These are phyloP conservation scores for Kitagawia praeruptora DNA, from an alignment of 129 eudicot genomes.

Conservation along the genomic window DNA sequence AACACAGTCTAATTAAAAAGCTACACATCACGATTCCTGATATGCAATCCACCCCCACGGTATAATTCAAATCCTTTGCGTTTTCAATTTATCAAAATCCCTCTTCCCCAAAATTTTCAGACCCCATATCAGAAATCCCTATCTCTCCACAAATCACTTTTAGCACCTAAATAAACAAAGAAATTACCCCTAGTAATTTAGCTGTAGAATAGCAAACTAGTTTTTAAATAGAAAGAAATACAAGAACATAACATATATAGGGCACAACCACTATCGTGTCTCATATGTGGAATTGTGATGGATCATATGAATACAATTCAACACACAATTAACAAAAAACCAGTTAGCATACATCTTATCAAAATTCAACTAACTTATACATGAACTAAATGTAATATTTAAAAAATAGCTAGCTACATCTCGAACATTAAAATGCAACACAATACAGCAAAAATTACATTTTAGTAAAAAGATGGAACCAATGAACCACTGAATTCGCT, in stretches of 20 bases:
- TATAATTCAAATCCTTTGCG: background rate
- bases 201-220: background rate
- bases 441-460: background rate
- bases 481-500: background rate
- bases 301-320: too few species aligned
- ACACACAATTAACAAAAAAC: background rate
- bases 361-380: background rate
- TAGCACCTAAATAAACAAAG: background rate
- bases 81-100: background rate
- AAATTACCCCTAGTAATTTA: background rate
- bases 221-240: background rate
- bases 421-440: background rate
- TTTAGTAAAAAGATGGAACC: too few species aligned
- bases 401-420: background rate
- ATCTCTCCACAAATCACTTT: background rate
- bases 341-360: background rate
- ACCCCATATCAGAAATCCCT: background rate
- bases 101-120: background rate
- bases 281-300: background rate
- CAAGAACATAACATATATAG: background rate
- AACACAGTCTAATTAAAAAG: background rate
- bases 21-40: background rate
- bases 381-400: too few species aligned
- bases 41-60: background rate
- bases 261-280: background rate